phyloP scores from a whole-genome alignment of 1,284 basidiomycete genomes.

The Ustilago hordei region DNA sequence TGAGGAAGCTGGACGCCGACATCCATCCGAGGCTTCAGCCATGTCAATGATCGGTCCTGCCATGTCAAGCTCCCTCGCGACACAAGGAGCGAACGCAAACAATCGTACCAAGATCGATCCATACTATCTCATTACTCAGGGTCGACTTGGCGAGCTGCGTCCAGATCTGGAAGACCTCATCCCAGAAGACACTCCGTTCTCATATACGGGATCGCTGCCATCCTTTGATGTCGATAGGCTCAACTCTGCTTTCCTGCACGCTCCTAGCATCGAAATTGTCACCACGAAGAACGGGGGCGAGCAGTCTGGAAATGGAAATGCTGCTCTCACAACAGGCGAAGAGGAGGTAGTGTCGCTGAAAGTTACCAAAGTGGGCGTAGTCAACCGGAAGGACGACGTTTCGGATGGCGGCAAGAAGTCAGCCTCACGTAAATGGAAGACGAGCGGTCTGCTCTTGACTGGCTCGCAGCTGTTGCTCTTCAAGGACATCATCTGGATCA shows the following conservation, averaged over 20 bases:
- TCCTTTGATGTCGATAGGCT: slow-evolving; percentile 48
- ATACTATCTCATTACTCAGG: slow-evolving; percentile 86
- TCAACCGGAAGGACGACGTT: slow-evolving; percentile 81
- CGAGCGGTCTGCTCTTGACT: slow-evolving; percentile 87
- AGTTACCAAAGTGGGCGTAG: slow-evolving; percentile 83
- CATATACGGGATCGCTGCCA: slow-evolving; percentile 45
- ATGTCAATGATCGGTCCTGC: slow-evolving; percentile 10
- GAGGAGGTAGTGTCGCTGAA: slow-evolving; percentile 73
- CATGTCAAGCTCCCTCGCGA: slow-evolving; percentile 20
- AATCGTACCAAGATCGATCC: slow-evolving; percentile 81
- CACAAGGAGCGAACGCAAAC: slow-evolving; percentile 20
- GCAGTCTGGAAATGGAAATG: slow-evolving; percentile 14
- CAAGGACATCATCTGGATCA: slow-evolving; percentile 82
- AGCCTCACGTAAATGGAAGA: slow-evolving; percentile 85
- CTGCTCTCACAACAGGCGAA: slow-evolving; percentile 13
- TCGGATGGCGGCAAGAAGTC: slow-evolving; percentile 82
- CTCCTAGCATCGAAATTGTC: slow-evolving; percentile 64
- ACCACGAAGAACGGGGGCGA: slow-evolving; percentile 35
- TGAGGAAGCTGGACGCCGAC: slow-evolving; percentile 39
- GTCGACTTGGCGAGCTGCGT: slow-evolving; percentile 78
- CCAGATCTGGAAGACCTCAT: slow-evolving; percentile 59
- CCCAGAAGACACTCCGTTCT: slow-evolving; percentile 58
- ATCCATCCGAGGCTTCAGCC: slow-evolving; percentile 34
- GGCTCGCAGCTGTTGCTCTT: slow-evolving; percentile 92
- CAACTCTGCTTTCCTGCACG: slow-evolving; percentile 51